phyloP scores from a whole-genome alignment of 495 filamentous ascomycete species.

The Aspergillus sclerotiicarbonarius region DNA sequence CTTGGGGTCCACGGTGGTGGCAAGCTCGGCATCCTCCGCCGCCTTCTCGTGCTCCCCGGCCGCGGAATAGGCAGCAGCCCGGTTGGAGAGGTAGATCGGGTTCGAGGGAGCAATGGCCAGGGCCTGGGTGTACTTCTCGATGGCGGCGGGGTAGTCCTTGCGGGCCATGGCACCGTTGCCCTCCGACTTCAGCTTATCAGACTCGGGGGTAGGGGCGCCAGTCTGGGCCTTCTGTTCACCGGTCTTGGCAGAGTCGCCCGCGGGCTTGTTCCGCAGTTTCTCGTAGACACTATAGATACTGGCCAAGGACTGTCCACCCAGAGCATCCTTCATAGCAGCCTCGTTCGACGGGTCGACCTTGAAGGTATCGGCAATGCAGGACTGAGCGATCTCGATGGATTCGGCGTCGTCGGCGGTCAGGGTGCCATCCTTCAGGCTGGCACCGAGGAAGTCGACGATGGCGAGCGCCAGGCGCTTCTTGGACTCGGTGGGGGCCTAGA shows the following conservation, averaged over 20 bases:
- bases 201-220: slow-evolving; percentile 57
- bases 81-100: slow-evolving; percentile 96
- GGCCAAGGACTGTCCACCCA: slow-evolving; percentile 80
- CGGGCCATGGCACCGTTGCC: slow-evolving; percentile 91
- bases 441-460: slow-evolving; percentile 89
- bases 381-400: slow-evolving; percentile 84
- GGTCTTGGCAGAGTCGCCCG: slow-evolving; percentile 24
- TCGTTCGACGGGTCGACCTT: slow-evolving; percentile 81
- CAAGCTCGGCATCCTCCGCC: slow-evolving; percentile 81
- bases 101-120: slow-evolving; percentile 77
- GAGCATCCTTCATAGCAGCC: slow-evolving; percentile 68
- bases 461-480: slow-evolving; percentile 97
- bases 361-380: slow-evolving; percentile 93
- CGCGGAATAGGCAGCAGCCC: slow-evolving; percentile 85
- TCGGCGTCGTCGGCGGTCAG: slow-evolving; percentile 83
- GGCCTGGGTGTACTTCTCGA: slow-evolving; percentile 82
- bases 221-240: slow-evolving; percentile 29
- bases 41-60: slow-evolving; percentile 78
- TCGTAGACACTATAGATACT: slow-evolving; percentile 95
- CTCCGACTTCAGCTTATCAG: slow-evolving; percentile 83
- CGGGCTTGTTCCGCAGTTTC: slow-evolving; percentile 75
- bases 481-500: slow-evolving; percentile 60
- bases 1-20: slow-evolving; percentile 77
- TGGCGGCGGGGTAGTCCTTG: slow-evolving; percentile 80
- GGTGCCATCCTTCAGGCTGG: slow-evolving; percentile 84